phyloP scores from a whole-genome alignment of 805 yeast species.

The Monosporozyma siamensis region DNA sequence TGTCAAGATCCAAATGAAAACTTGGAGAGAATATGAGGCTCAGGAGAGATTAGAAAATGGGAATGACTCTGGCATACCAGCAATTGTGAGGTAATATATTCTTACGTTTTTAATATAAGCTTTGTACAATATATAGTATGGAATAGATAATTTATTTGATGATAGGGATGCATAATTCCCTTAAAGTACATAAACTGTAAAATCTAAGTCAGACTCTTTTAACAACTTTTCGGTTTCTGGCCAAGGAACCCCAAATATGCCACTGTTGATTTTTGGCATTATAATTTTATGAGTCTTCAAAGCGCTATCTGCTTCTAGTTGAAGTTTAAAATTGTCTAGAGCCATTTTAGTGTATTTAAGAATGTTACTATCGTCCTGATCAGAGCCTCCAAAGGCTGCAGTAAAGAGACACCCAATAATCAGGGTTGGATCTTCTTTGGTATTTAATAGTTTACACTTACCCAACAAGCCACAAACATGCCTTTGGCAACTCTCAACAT shows the following conservation, averaged over 20 bases:
- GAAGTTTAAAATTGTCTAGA: conserved; percentile 34
- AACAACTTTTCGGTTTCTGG: conserved; percentile 49
- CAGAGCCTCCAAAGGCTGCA: conserved; percentile 41
- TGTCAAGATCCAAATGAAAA: conserved; percentile 77
- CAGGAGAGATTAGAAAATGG: conserved; percentile 27
- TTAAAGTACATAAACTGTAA: conserved; percentile 31
- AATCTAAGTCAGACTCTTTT: conserved; percentile 13
- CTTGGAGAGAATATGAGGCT: conserved; percentile 90
- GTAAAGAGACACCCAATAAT: conserved; percentile 66
- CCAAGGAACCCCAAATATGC: conserved; percentile 79
- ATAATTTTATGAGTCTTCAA: conserved; percentile 28
- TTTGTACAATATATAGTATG: background rate
- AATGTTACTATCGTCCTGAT: conserved; percentile 40
- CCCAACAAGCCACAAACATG: conserved; percentile 38
- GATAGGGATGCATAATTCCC: too few species aligned
- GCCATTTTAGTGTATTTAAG: conserved; percentile 43
- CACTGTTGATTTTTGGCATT: conserved; percentile 76
- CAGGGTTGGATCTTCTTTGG: conserved; percentile 12
- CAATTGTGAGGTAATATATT: background rate
- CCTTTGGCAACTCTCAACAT: conserved; percentile 27
- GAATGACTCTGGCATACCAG: background rate
- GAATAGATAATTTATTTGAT: too few species aligned
- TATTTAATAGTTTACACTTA: conserved; percentile 24
- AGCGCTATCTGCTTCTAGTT: conserved; percentile 2
- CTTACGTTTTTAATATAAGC: background rate